Evolutionary conservation across 2,329 filamentous ascomycete genomes (phyloP).

Genomic region (Gaeumannomyces sp.): DNA sequence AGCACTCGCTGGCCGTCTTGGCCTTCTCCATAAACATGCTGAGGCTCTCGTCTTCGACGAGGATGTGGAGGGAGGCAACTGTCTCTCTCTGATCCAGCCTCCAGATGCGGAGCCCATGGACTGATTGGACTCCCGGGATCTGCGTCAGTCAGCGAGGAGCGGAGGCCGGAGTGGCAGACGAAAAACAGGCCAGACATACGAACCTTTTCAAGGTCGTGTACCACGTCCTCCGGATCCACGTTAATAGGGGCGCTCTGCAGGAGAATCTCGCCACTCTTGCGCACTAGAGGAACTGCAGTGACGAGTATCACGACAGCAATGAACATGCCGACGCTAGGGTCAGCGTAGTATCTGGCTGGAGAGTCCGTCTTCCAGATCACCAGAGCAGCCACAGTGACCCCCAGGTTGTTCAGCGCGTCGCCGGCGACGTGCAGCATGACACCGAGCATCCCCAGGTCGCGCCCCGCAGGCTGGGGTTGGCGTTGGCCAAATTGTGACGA

Average conservation of each 20-base stretch:
- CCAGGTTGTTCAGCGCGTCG: conserved; percentile 70
- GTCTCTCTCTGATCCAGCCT: conserved; percentile 63
- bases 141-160: conserved; percentile 24
- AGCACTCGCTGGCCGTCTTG: conserved; percentile 58
- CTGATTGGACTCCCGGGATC: conserved; percentile 59
- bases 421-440: conserved; percentile 66
- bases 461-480: conserved; percentile 28
- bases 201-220: conserved; percentile 62
- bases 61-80: conserved; percentile 63
- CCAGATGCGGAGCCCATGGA: conserved; percentile 73
- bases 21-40: conserved; percentile 54
- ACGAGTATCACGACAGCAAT: conserved; percentile 69
- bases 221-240: conserved; percentile 55
- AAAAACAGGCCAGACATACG: conserved; percentile 6
- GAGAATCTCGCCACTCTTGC: conserved; percentile 57
- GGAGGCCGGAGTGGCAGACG: background rate
- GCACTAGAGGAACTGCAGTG: conserved; percentile 57
- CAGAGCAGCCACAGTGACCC: conserved; percentile 63
- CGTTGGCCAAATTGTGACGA: conserved; percentile 32
- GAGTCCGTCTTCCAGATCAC: conserved; percentile 61
- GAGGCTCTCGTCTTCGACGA: conserved; percentile 52
- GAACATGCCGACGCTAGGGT: conserved; percentile 61
- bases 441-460: conserved; percentile 65
- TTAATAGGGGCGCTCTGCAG: conserved; percentile 59
- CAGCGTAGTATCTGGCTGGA: conserved; percentile 59